Conservation (phyloP, 805 yeast species). For the Candida maris region DNA sequence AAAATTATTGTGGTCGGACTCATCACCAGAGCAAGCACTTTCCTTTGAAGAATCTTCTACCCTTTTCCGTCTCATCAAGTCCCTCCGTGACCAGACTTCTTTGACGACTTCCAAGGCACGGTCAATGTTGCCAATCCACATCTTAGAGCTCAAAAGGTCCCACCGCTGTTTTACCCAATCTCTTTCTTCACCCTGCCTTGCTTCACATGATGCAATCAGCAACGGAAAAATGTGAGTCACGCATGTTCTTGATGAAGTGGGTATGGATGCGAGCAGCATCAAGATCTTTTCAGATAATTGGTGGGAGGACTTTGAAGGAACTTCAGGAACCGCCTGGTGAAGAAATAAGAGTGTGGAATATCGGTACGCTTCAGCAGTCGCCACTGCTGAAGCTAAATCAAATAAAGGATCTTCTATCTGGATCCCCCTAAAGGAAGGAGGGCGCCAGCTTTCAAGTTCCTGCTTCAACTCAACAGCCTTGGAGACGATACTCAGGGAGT, state of each 20-base stretch:
- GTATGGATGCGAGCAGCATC: constrained; percentile 59
- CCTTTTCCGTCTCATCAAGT: constrained; percentile 35
- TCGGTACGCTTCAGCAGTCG: constrained; percentile 70
- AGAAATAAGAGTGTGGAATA: constrained; percentile 55
- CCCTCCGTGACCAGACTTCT: constrained; percentile 69
- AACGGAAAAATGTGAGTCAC: constrained; percentile 64
- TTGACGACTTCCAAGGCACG: constrained; percentile 64
- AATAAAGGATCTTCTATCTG: constrained; percentile 43
- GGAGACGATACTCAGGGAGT: constrained; percentile 47
- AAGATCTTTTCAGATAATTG: constrained; percentile 58
- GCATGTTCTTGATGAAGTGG: constrained; percentile 51
- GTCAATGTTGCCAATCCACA: constrained; percentile 67
- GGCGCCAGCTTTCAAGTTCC: constrained; percentile 55
- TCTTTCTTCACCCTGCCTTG: constrained; percentile 52
- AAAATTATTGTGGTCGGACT: constrained; percentile 19
- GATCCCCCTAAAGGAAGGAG: constrained; percentile 36
- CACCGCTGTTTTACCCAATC: constrained; percentile 60
- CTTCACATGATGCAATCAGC: constrained; percentile 64
- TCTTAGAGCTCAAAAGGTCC: constrained; percentile 46
- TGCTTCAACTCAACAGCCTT: constrained; percentile 52
- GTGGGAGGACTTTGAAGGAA: constrained; percentile 52
- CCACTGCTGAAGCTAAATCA: constrained; percentile 57
- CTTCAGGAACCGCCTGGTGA: constrained; percentile 70
- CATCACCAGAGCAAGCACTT: constrained; percentile 10
- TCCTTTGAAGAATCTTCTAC: constrained; percentile 11